Conservation (phyloP, 305 asterid species). For the Fraxinus velutina region DNA sequence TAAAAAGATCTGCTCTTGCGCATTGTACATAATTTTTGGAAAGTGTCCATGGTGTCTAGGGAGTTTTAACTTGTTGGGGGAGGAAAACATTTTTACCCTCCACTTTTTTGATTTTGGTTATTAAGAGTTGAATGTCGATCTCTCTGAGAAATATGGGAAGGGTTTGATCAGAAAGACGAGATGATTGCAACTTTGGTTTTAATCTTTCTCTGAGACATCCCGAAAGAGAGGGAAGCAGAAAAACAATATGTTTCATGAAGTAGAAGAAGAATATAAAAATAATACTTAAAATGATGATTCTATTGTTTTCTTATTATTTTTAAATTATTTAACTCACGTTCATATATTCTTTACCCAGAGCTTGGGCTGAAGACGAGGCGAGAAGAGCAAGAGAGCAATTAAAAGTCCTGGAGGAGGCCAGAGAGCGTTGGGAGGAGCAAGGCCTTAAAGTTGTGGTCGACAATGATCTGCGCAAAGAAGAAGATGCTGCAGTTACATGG, state of each 20-base stretch:
- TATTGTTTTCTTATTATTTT: neutral
- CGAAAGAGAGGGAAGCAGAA: neutral
- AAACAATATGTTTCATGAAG: neutral
- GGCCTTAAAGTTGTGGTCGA: constrained; percentile 89
- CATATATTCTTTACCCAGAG: constrained; percentile 35
- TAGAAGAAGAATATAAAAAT: neutral
- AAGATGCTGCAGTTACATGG: constrained; percentile 74
- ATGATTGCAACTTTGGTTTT: neutral
- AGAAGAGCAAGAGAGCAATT: constrained; percentile 91
- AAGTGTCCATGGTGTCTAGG: neutral
- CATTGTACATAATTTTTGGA: neutral
- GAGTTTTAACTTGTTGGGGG: neutral
- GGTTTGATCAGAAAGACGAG: neutral
- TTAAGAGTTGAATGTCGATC: neutral
- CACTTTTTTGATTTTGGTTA: neutral
- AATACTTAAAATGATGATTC: neutral
- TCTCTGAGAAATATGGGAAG: neutral
- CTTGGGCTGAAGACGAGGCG: constrained; percentile 98
- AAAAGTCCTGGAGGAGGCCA: constrained; percentile 76
- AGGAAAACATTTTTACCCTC: neutral
- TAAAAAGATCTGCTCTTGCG: neutral
- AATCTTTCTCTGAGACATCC: neutral
- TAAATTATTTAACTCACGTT: neutral
- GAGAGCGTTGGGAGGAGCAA: constrained; percentile 77
- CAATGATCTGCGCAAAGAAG: constrained; percentile 74